Evolutionary conservation across 1,284 basidiomycete genomes (phyloP).

Genomic region (Ganoderma meredithae): DNA sequence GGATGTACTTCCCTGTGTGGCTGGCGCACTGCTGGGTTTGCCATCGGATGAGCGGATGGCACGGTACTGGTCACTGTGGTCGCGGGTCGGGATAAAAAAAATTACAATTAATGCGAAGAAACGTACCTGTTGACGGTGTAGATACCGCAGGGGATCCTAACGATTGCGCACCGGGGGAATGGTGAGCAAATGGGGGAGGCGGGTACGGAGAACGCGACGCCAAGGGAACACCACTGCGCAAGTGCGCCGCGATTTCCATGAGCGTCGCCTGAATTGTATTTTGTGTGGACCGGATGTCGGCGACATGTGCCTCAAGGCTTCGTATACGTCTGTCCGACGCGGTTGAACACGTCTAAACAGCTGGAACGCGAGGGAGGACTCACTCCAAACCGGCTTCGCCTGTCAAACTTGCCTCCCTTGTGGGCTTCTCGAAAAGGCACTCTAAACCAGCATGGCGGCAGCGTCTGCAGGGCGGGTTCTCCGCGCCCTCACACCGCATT

Average conservation of each 20-base stretch:
- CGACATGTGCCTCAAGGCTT: slow-evolving; percentile 83
- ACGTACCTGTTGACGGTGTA: slow-evolving; percentile 55
- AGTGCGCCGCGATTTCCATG: slow-evolving; percentile 76
- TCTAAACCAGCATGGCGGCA: slow-evolving; percentile 86
- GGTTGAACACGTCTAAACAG: slow-evolving; percentile 16
- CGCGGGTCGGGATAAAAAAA: slow-evolving; percentile 30
- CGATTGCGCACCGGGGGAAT: slow-evolving; percentile 67
- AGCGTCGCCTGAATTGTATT: slow-evolving; percentile 77
- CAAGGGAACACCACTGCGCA: slow-evolving; percentile 59
- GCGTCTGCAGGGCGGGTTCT: slow-evolving; percentile 90
- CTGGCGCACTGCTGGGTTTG: slow-evolving; percentile 30
- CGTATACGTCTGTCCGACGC: slow-evolving; percentile 75
- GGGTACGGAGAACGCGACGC: slow-evolving; percentile 66
- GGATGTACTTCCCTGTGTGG: slow-evolving; percentile 35
- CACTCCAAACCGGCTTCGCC: slow-evolving; percentile 90
- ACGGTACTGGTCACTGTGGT: slow-evolving; percentile 37
- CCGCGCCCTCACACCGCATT: slow-evolving; percentile 90
- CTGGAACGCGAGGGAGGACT: slow-evolving; percentile 44
- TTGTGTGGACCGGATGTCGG: slow-evolving; percentile 76
- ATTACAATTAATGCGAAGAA: slow-evolving; percentile 48
- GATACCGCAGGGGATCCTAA: slow-evolving; percentile 67
- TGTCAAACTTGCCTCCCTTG: slow-evolving; percentile 81
- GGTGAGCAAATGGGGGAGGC: slow-evolving; percentile 61
- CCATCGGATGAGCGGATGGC: slow-evolving; percentile 37
- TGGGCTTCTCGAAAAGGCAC: slow-evolving; percentile 91